These are phyloP conservation scores for Cerrena zonata DNA, from an alignment of 1,284 basidiomycete genomes.

Conservation along the genomic window DNA sequence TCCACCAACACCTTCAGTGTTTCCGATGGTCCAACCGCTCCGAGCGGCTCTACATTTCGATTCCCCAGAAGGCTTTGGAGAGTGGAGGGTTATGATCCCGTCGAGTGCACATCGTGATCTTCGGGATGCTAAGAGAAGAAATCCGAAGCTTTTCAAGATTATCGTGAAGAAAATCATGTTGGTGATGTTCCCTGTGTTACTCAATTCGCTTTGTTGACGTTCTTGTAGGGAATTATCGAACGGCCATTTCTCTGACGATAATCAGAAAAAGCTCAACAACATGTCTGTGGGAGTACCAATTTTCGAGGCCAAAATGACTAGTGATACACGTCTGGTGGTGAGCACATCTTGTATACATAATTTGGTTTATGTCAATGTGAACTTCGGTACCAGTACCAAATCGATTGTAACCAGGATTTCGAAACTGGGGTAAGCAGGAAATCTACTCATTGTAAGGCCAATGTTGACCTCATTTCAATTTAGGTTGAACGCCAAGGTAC, in stretches of 20 bases:
- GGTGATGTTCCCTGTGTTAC: conserved; percentile 4
- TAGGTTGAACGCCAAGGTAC: conserved; percentile 52
- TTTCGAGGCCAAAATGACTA: conserved; percentile 64
- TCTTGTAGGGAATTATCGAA: conserved; percentile 52
- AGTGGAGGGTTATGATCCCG: conserved; percentile 46
- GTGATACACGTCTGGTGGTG: conserved; percentile 59
- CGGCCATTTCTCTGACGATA: conserved; percentile 62
- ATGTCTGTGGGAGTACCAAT: conserved; percentile 43
- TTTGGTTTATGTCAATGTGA: too few species aligned
- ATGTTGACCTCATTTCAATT: background rate
- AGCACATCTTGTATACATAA: background rate
- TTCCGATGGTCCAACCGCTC: conserved; percentile 40
- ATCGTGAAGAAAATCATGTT: conserved; percentile 61
- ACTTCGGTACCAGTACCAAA: conserved; percentile 53
- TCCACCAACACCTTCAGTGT: conserved; percentile 11
- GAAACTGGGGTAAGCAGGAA: conserved; percentile 40
- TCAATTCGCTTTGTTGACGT: background rate
- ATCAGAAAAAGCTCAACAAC: conserved; percentile 57
- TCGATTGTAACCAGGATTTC: conserved; percentile 53
- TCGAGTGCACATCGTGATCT: conserved; percentile 38
- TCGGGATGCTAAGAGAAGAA: conserved; percentile 34
- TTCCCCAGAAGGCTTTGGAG: conserved; percentile 45
- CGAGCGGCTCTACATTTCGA: conserved; percentile 45
- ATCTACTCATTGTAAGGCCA: too few species aligned
- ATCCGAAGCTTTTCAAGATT: conserved; percentile 39